Conservation (phyloP, 2,329 filamentous ascomycete species). For the Atkinsonella hypoxylon region DNA sequence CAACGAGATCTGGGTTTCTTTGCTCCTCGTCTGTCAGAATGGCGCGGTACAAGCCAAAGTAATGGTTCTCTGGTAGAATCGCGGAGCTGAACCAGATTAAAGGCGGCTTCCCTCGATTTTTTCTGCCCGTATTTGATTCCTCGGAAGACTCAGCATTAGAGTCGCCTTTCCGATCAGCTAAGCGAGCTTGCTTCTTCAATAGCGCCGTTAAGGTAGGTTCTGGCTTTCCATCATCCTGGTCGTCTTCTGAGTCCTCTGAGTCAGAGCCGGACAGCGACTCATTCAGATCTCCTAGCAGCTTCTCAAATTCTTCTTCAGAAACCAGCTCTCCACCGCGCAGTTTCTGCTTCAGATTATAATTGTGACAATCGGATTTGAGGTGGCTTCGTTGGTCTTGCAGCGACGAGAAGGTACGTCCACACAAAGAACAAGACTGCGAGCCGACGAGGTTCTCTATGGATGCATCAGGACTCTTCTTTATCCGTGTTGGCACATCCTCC, state of each 20-base stretch:
- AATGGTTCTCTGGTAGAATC: constrained; percentile 61
- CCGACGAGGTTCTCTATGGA: constrained; percentile 33
- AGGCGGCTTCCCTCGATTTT: constrained; percentile 54
- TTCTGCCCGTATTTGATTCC: constrained; percentile 28
- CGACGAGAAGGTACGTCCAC: constrained; percentile 56
- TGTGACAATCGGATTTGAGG: constrained; percentile 79
- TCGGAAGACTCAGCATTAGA: constrained; percentile 35
- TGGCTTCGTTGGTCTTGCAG: constrained; percentile 77
- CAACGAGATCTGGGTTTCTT: constrained; percentile 46
- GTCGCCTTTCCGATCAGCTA: constrained; percentile 41
- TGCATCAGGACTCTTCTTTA: constrained; percentile 13
- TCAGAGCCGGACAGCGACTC: constrained; percentile 89
- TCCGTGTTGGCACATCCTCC: constrained; percentile 13
- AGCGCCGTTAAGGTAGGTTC: constrained; percentile 64
- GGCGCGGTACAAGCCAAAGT: constrained; percentile 74
- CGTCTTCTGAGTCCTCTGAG: constrained; percentile 53
- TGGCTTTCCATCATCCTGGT: constrained; percentile 42
- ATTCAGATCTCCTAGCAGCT: constrained; percentile 71
- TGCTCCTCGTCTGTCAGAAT: constrained; percentile 66
- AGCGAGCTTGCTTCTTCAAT: constrained; percentile 69
- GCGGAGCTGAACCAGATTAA: constrained; percentile 78
- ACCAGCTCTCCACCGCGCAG: constrained; percentile 61
- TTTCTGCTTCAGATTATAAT: constrained; percentile 91
- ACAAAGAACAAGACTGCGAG: constrained; percentile 71
- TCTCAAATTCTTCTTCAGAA: constrained; percentile 74